These are phyloP conservation scores for Sphaceloma murrayae DNA, from an alignment of 2,329 filamentous ascomycete species.

Conservation along the genomic window DNA sequence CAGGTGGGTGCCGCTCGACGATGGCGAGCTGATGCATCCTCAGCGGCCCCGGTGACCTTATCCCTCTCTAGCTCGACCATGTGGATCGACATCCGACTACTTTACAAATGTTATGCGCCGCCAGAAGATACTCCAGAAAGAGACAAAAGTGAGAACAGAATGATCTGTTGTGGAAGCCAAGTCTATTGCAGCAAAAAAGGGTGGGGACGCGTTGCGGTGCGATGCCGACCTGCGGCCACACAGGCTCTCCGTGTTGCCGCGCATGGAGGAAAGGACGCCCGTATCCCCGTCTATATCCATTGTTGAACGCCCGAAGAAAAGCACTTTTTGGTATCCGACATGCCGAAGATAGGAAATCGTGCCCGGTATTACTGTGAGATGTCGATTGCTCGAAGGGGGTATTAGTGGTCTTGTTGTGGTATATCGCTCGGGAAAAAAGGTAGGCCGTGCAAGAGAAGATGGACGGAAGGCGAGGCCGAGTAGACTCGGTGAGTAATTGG, in stretches of 20 bases:
- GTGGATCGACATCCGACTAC: neutral
- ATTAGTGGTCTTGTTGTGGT: slow-evolving; percentile 7
- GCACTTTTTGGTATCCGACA: slow-evolving; percentile 14
- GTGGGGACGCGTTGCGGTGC: too few species aligned
- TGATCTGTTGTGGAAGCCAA: slow-evolving; percentile 1
- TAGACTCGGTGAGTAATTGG: too few species aligned
- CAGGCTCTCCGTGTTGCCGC: slow-evolving; percentile 6
- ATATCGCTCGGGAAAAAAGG: slow-evolving; percentile 11
- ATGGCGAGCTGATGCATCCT: too few species aligned
- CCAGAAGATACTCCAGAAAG: neutral
- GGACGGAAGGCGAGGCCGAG: neutral
- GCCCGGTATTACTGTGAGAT: neutral
- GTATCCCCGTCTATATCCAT: slow-evolving; percentile 5
- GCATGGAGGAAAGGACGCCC: slow-evolving; percentile 2
- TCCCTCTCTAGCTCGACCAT: too few species aligned
- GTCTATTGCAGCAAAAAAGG: slow-evolving; percentile 11
- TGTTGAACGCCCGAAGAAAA: neutral
- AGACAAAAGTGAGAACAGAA: neutral
- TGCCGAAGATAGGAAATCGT: slow-evolving; percentile 11
- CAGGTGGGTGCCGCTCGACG: too few species aligned
- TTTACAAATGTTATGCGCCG: slow-evolving; percentile 11
- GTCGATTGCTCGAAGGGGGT: slow-evolving; percentile 6
- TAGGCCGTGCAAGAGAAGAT: neutral
- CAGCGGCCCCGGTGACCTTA: too few species aligned
- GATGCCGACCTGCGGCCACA: slow-evolving; percentile 12